phyloP scores from a whole-genome alignment of 2,329 filamentous ascomycete genomes.

The Hymenoscyphus albidus region DNA sequence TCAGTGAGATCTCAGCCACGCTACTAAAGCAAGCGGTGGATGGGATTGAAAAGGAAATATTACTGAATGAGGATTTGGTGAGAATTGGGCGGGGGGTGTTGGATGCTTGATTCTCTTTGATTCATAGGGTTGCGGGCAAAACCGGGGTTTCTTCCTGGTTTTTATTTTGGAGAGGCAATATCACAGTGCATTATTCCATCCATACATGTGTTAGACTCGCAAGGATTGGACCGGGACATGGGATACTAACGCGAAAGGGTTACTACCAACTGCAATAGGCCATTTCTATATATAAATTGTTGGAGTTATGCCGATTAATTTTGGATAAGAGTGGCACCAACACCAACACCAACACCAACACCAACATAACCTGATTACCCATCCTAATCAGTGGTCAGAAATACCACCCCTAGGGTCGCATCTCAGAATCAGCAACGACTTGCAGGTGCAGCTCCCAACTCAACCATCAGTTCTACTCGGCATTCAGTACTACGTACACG shows the following conservation, averaged over 20 bases:
- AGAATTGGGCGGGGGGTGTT: conserved; percentile 34
- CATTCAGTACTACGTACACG: no score
- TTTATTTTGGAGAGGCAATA: neutral
- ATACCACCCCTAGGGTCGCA: no score
- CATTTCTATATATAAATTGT: neutral
- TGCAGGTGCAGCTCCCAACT: no score
- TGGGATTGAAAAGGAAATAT: conserved; percentile 45
- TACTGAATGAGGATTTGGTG: conserved; percentile 42
- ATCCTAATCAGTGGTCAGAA: neutral
- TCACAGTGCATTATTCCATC: neutral
- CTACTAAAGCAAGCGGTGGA: conserved; percentile 43
- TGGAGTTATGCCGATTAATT: neutral
- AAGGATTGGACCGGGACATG: neutral
- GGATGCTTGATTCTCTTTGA: neutral
- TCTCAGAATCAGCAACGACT: no score
- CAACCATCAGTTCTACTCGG: no score
- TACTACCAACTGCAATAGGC: neutral
- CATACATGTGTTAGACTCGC: neutral
- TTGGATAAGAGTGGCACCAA: neutral
- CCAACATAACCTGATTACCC: neutral
- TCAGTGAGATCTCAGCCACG: conserved; percentile 40
- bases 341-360: neutral
- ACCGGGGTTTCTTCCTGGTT: neutral
- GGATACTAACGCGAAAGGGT: neutral
- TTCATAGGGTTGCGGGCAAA: neutral